Base-by-base conservation (phyloP, 2,329 filamentous ascomycete genomes). In the Exserohilum rostratum region DNA sequence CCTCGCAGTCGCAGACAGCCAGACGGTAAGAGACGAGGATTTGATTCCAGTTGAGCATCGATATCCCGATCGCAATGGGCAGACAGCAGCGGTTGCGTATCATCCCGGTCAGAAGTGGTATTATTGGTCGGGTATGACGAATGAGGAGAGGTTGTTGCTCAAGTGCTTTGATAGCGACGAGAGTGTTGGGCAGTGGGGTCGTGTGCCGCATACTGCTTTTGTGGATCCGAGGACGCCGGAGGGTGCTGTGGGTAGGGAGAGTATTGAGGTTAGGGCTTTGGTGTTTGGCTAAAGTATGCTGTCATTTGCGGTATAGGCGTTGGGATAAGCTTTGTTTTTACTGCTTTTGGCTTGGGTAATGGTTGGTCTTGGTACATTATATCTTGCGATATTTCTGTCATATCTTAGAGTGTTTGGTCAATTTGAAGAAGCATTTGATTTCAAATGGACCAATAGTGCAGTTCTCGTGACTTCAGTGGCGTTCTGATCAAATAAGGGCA, bases 261-360 rank as follows among this genome's bases (percentile, higher is more conserved):
- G 91, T 71, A 96, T 97, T 71, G 93, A 97, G 76, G 90, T 96
- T 13, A 83, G 93, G 65, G 87, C 90, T 31, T 79, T 96, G 73
- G 89, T 96, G 0, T 96, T 96, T 81, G 90, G 89, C 10, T 73
- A 53, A 50, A 31, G 5, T 10, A 33, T 17, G 25, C 1, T 1
- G 12, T 1, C 11, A 9, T 31, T 29, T 25, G 34, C 15, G 12
- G 17, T 9, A 2, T 18, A 2, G 0, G 6, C 17, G n/a, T 29
- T 10, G 4, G 11, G 22, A 6, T 30, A 10, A 3, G 10, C 6
- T 31, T n/a, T 31, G 3, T 31, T 18, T n/a, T 5, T 12, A 12
- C 20, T 12, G 15, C 6, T 20, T 15, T 7, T 29, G 11, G 35
- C 12, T 13, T 40, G 3, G 3, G n/a, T 18, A 3, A 20, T 18